A percentile compares a stretch with the other conserved stretches of the same genome.
These are phyloP conservation scores for Malus orientalis DNA, from an alignment of 306 rosid species.

Conservation along the genomic window DNA sequence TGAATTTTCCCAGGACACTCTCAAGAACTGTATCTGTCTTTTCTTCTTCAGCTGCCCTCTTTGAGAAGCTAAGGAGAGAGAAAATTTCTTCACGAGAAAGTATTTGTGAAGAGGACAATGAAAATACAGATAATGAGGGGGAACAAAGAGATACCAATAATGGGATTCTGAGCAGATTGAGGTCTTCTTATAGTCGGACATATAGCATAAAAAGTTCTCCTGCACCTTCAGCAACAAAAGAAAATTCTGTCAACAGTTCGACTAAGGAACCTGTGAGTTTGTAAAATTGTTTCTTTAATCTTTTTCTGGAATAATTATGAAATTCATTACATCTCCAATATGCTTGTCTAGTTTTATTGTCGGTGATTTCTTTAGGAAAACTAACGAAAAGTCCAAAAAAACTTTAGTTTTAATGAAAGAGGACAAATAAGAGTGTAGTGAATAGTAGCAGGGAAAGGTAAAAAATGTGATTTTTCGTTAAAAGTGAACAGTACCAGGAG, in stretches of 20 bases:
- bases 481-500: too few species aligned
- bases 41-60: constrained; percentile 88
- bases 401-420: too few species aligned
- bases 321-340: not conserved
- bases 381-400: too few species aligned
- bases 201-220: constrained; percentile 36
- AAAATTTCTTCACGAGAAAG: constrained; percentile 46
- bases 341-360: not conserved
- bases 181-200: constrained; percentile 40
- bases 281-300: not conserved
- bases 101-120: constrained; percentile 26
- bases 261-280: constrained; percentile 52
- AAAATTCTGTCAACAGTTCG: constrained; percentile 24
- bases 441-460: too few species aligned
- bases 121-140: constrained; percentile 11
- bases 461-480: too few species aligned
- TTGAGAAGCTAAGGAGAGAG: constrained; percentile 68
- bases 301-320: not conserved
- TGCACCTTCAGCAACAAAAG: constrained; percentile 22
- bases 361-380: too few species aligned
- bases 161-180: constrained; percentile 49
- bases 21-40: constrained; percentile 85
- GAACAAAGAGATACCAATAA: constrained; percentile 28
- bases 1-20: constrained; percentile 55
- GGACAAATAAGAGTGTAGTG: too few species aligned